phyloP scores from a whole-genome alignment of 768 basidiomycete genomes.

The Suillus luteus region DNA sequence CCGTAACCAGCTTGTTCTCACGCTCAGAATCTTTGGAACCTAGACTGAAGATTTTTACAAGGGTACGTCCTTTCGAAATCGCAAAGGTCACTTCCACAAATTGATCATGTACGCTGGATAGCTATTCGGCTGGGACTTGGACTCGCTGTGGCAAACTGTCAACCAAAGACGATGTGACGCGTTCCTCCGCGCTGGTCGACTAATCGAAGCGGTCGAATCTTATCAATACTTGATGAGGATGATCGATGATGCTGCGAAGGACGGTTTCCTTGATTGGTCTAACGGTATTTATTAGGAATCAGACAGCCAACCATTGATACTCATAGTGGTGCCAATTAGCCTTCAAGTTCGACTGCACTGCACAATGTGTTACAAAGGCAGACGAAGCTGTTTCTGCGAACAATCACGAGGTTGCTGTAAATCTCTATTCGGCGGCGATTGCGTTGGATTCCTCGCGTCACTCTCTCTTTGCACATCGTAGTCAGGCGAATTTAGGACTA shows the following conservation, averaged over 20 bases:
- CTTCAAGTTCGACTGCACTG: background rate
- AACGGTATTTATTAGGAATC: background rate
- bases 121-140: conserved; percentile 2
- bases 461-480: background rate
- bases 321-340: background rate
- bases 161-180: background rate
- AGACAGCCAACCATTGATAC: background rate
- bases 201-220: background rate
- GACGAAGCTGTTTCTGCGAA: background rate
- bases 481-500: background rate
- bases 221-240: background rate
- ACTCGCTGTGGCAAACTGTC: background rate
- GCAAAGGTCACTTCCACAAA: background rate
- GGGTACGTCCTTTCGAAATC: background rate
- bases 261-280: background rate
- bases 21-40: background rate
- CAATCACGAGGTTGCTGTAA: background rate
- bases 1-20: background rate
- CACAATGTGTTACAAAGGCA: background rate
- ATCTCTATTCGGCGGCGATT: background rate
- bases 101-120: background rate
- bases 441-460: background rate
- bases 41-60: background rate
- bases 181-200: background rate
- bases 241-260: background rate